Evolutionary conservation across 176 grass and related monocot species (phyloP).

Genomic region (Ensete glaucum): DNA sequence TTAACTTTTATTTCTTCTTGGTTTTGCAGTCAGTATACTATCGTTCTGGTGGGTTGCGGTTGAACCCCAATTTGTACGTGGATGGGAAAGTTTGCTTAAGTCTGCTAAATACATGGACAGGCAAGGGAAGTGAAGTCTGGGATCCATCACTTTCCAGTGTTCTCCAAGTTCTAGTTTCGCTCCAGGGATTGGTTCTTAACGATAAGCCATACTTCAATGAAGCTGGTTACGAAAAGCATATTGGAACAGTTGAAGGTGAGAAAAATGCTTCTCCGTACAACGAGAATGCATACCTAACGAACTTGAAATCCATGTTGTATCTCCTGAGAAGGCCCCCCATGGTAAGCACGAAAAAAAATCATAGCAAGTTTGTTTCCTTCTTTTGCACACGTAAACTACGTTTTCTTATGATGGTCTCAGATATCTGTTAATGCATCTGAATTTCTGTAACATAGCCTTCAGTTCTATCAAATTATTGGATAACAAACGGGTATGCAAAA

Average conservation of each 20-base stretch:
- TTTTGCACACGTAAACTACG: background rate
- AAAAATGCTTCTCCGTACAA: constrained; percentile 96
- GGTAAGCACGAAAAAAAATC: constrained; percentile 28
- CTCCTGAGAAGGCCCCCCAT: constrained; percentile 77
- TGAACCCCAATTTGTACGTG: constrained; percentile 92
- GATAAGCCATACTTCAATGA: constrained; percentile 95
- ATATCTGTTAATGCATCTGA: background rate
- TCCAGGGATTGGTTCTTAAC: constrained; percentile 94
- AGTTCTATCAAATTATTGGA: too few relatives aligned
- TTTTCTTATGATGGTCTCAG: background rate
- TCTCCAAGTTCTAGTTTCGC: constrained; percentile 87
- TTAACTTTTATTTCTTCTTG: constrained; percentile 10
- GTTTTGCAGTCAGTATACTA: constrained; percentile 75
- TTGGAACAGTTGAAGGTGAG: constrained; percentile 89
- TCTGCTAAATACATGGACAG: constrained; percentile 86
- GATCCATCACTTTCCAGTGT: constrained; percentile 83
- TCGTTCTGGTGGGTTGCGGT: constrained; percentile 85
- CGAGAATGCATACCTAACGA: constrained; percentile 92
- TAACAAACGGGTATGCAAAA: too few relatives aligned
- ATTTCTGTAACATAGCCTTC: background rate
- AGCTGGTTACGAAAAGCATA: constrained; percentile 93
- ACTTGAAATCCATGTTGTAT: constrained; percentile 91
- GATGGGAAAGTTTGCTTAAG: constrained; percentile 97
- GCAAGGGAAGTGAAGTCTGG: constrained; percentile 93
- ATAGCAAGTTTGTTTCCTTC: background rate